A percentile compares a stretch with the other conserved stretches of the same genome.
These are phyloP conservation scores for Luffa aegyptiaca DNA, from an alignment of 306 rosid species.

Conservation along the genomic window DNA sequence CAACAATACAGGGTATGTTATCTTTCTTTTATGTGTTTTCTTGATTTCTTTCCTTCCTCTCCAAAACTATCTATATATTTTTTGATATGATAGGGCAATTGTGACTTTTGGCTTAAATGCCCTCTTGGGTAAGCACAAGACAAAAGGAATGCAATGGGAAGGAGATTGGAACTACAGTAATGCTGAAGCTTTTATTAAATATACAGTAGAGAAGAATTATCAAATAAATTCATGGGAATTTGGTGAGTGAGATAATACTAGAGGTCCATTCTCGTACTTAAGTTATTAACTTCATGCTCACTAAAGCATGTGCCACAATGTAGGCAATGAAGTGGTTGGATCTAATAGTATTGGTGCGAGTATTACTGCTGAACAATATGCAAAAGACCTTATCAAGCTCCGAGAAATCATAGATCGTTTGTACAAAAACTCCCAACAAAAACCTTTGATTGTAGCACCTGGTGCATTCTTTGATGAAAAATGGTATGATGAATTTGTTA, in stretches of 20 bases:
- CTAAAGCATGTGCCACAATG: conserved; percentile 47
- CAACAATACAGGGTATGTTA: conserved; percentile 48
- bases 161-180: conserved; percentile 64
- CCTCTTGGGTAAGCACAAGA: conserved; percentile 46
- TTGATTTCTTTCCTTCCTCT: too few species aligned
- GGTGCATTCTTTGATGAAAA: background rate
- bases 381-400: too few species aligned
- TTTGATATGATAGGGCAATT: conserved; percentile 23
- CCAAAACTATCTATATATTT: too few species aligned
- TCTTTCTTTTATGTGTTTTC: too few species aligned
- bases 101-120: conserved; percentile 84
- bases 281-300: background rate
- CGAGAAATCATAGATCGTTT: too few species aligned
- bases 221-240: conserved; percentile 79
- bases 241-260: conserved; percentile 24
- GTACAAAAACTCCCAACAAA: too few species aligned
- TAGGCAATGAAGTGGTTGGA: conserved; percentile 24
- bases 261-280: background rate
- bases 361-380: too few species aligned
- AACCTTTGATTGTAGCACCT: background rate
- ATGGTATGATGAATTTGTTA: background rate
- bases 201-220: conserved; percentile 56
- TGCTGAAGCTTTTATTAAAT: conserved; percentile 44
- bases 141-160: conserved; percentile 30
- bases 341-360: too few species aligned